phyloP scores from a whole-genome alignment of 306 rosid genomes.

The Casuarina equisetifolia region DNA sequence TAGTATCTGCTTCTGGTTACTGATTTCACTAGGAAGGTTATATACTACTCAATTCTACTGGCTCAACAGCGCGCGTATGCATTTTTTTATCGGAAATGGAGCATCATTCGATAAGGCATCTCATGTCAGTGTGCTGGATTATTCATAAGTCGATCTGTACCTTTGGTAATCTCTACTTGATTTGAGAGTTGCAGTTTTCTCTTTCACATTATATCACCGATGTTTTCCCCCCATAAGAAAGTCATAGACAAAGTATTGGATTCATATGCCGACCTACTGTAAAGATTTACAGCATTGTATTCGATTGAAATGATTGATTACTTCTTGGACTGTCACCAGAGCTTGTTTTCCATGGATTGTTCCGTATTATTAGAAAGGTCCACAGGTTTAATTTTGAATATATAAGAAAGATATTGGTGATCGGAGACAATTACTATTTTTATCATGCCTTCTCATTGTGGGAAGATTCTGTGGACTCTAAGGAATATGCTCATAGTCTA shows the following conservation, averaged over 20 bases:
- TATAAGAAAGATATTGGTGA: no score
- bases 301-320: slow-evolving; percentile 18
- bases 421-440: no score
- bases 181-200: slow-evolving; percentile 26
- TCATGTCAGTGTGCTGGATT: slow-evolving; percentile 24
- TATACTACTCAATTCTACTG: slow-evolving; percentile 20
- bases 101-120: slow-evolving; percentile 17
- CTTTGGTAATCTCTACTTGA: slow-evolving; percentile 23
- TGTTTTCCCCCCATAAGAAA: slow-evolving; percentile 28
- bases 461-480: no score
- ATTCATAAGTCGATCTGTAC: slow-evolving; percentile 35
- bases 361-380: background rate
- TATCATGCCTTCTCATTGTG: no score
- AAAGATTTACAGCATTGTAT: slow-evolving; percentile 44
- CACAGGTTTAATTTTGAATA: background rate
- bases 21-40: slow-evolving; percentile 35
- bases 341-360: slow-evolving; percentile 12
- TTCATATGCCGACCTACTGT: slow-evolving; percentile 41
- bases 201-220: slow-evolving; percentile 8
- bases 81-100: slow-evolving; percentile 21
- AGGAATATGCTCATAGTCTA: no score
- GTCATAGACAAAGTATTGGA: slow-evolving; percentile 32
- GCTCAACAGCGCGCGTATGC: background rate
- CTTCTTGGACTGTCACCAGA: background rate
- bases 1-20: slow-evolving; percentile 72